Evolutionary conservation across 441 rosid species (phyloP).

Genomic region (Gossypium schwendimanii): DNA sequence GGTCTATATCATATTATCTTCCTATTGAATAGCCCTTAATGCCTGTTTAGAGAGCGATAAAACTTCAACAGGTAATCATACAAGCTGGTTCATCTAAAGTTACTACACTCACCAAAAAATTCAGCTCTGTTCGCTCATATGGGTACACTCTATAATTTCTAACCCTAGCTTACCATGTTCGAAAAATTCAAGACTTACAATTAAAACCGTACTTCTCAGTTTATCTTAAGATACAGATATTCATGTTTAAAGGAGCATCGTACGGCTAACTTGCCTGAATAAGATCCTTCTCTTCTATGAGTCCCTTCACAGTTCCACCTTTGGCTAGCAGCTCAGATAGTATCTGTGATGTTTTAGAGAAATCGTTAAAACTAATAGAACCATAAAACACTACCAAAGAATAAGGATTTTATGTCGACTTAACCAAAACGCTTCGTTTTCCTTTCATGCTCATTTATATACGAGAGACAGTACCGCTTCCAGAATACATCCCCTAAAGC

Average conservation of each 20-base stretch:
- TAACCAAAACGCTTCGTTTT: background rate
- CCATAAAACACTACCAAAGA: background rate
- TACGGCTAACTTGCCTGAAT: constrained; percentile 63
- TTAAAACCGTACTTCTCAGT: background rate
- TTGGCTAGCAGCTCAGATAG: constrained; percentile 73
- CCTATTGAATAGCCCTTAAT: too few species aligned
- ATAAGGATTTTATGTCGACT: background rate
- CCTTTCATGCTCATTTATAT: background rate
- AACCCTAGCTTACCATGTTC: background rate
- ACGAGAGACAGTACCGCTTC: background rate
- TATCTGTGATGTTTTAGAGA: constrained; percentile 40
- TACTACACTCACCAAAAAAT: background rate
- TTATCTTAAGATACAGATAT: background rate
- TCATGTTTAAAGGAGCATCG: background rate
- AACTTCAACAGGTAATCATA: background rate
- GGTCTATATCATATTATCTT: background rate
- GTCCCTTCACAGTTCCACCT: constrained; percentile 83
- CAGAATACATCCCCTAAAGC: too few species aligned
- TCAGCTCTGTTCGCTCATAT: constrained; percentile 8
- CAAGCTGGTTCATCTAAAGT: background rate
- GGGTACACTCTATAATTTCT: background rate
- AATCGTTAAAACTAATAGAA: constrained; percentile 2
- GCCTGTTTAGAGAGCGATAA: background rate
- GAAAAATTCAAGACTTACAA: background rate
- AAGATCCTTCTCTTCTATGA: constrained; percentile 72